Base-by-base conservation (phyloP, 208 protist species). In the Crithidia bombi region DNA sequence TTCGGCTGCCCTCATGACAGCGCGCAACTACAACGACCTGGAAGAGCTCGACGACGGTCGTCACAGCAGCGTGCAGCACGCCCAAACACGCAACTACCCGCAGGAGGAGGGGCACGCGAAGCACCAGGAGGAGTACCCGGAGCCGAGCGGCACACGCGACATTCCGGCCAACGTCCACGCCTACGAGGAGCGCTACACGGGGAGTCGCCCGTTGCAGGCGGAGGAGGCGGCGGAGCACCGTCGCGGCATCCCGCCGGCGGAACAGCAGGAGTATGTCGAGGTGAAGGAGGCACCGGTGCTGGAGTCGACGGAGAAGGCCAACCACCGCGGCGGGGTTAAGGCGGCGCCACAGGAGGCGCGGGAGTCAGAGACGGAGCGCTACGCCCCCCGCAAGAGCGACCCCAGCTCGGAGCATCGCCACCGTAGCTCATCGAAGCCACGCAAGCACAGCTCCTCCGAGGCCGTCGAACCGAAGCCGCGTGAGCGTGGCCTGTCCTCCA, bases 341-440 rank as follows among this genome's bases (percentile, higher is more conserved):
- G 6, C n/a, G 51, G 9, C 47, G 30, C 10, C 35, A 38, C 55
- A 17, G 36, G 36, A 43, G 33, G 5, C 6, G 44, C 44, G 11
- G 44, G 44, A 46, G 28, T 10, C 15, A 10, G 50, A 68, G 43
- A n/a, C 32, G 2, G 43, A 36, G 17, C 32, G 17, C 14, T n/a
- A 47, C 17, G 25, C 25, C 2, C 44, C 56, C 10, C 50, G 35
- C 15, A 61, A 55, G 46, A 21, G 62, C 21, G 23, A 33, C 30
- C 50, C 47, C 4, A 56, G 7, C 9, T 56, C 28, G 46, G 38
- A 75, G 69, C 50, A 19, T n/a, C 58, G 50, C 50, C 30, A 33
- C 25, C 56, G 36, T 52, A 70, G 49, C 65, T 61, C 56, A 4
- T 47, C 65, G 38, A 59, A 41, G 28, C 43, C 54, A 30, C 36